These are phyloP conservation scores for Daedaleopsis sinensis DNA, from an alignment of 768 basidiomycete genomes.

Conservation along the genomic window DNA sequence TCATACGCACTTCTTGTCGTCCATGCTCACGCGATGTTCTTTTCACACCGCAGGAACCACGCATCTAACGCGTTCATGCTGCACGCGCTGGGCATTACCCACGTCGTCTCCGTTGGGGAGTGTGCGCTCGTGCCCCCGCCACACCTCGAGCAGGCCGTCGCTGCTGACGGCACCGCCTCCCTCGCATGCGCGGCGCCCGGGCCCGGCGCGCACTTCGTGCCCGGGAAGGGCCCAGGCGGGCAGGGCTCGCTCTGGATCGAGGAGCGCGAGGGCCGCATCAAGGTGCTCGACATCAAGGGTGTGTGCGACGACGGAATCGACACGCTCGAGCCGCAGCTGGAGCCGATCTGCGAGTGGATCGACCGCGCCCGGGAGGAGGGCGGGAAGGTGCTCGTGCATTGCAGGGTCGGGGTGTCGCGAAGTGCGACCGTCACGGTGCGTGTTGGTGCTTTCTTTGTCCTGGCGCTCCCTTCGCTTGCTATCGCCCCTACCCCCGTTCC, in stretches of 20 bases:
- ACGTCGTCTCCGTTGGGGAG: slow-evolving; percentile 97
- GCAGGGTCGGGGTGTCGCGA: slow-evolving; percentile 97
- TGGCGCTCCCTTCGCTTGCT: not conserved
- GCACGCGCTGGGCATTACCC: slow-evolving; percentile 92
- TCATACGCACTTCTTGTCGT: slow-evolving; percentile 1
- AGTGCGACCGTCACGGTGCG: slow-evolving; percentile 89
- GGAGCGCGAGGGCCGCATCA: slow-evolving; percentile 86
- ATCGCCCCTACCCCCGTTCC: too few relatives aligned
- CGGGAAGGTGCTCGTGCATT: slow-evolving; percentile 93
- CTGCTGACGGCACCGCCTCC: not conserved
- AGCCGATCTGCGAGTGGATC: slow-evolving; percentile 92
- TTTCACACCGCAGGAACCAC: slow-evolving; percentile 64
- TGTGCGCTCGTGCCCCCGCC: slow-evolving; percentile 86
- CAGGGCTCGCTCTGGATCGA: slow-evolving; percentile 86
- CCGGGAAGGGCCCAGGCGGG: slow-evolving; percentile 48
- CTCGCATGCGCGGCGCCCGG: slow-evolving; percentile 18
- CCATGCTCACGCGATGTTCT: not conserved
- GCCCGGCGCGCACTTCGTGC: slow-evolving; percentile 39
- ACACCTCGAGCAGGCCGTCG: slow-evolving; percentile 35
- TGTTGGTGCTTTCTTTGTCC: slow-evolving; percentile 21
- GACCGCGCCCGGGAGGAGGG: slow-evolving; percentile 80
- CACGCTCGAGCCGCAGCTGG: slow-evolving; percentile 86
- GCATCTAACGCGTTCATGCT: slow-evolving; percentile 96
- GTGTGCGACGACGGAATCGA: slow-evolving; percentile 97
- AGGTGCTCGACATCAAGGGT: slow-evolving; percentile 89